Evolutionary conservation across 2,329 filamentous ascomycete genomes (phyloP).

Genomic region (Hypoxylon sp.): DNA sequence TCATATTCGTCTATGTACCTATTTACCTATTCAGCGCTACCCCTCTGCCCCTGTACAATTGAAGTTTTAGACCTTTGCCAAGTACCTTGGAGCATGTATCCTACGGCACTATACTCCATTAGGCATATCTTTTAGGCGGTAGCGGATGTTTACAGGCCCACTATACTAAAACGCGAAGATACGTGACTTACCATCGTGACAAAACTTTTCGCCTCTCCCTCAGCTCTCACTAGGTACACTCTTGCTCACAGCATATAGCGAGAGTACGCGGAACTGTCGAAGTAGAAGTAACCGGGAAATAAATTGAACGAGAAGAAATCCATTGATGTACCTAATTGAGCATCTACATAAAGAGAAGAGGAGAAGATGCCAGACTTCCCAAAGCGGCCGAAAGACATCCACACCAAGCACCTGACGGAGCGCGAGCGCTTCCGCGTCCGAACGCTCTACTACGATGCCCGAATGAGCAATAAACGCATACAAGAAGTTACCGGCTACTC

Average conservation of each 20-base stretch:
- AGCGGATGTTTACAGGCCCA: background rate
- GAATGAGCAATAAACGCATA: constrained; percentile 46
- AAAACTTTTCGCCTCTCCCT: constrained; percentile 45
- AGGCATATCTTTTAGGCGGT: constrained; percentile 16
- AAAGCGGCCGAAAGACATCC: constrained; percentile 46
- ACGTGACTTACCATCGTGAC: constrained; percentile 23
- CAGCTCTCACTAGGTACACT: background rate
- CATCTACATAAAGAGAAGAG: too few relatives aligned
- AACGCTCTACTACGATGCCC: constrained; percentile 50
- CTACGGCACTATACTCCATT: constrained; percentile 27
- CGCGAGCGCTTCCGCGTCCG: constrained; percentile 49
- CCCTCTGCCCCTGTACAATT: too few relatives aligned
- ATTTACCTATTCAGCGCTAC: background rate
- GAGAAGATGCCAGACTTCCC: constrained; percentile 13
- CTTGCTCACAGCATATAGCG: background rate
- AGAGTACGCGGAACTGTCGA: background rate
- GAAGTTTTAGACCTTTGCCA: constrained; percentile 47
- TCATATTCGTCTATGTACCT: too few relatives aligned
- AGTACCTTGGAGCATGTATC: constrained; percentile 41
- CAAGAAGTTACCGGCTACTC: constrained; percentile 50
- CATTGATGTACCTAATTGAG: too few relatives aligned
- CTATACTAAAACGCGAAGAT: constrained; percentile 1
- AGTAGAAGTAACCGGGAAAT: background rate
- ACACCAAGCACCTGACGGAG: constrained; percentile 51
- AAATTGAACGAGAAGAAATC: background rate